Percentiles rank a stretch among this genome's conserved stretches.
These are phyloP conservation scores for Aspergillus udagawae DNA, from an alignment of 2,329 filamentous ascomycete species.

Conservation along the genomic window DNA sequence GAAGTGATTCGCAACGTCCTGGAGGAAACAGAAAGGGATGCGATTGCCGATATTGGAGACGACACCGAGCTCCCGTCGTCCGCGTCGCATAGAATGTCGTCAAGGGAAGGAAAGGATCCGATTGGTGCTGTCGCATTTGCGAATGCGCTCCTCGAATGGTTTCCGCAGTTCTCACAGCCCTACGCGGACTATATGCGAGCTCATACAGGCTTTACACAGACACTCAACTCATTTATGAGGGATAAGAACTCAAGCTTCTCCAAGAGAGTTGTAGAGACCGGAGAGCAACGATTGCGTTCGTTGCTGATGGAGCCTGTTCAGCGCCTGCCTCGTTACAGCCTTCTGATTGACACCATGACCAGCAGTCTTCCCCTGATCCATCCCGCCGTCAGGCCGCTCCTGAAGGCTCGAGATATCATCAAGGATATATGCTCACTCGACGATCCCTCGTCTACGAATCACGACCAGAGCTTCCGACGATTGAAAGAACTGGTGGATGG, in stretches of 20 bases:
- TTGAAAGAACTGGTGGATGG: conserved; percentile 71
- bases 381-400: conserved; percentile 74
- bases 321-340: conserved; percentile 84
- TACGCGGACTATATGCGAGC: conserved; percentile 92
- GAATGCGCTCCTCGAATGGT: conserved; percentile 81
- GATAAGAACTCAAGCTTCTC: conserved; percentile 78
- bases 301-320: conserved; percentile 95
- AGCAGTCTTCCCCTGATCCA: conserved; percentile 80
- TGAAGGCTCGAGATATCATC: conserved; percentile 88
- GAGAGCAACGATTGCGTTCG: conserved; percentile 86
- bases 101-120: conserved; percentile 58
- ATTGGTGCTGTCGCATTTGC: conserved; percentile 76
- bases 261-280: conserved; percentile 72
- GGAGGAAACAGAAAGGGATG: conserved; percentile 78
- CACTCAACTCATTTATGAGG: conserved; percentile 72
- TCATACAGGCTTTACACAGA: conserved; percentile 79
- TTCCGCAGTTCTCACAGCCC: conserved; percentile 84
- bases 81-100: conserved; percentile 42
- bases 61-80: conserved; percentile 47
- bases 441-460: conserved; percentile 59
- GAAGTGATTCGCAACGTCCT: conserved; percentile 70
- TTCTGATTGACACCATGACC: conserved; percentile 94
- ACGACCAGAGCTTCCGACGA: conserved; percentile 68
- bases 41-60: conserved; percentile 69
- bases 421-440: conserved; percentile 96